These are phyloP conservation scores for Dipteronia dyeriana DNA, from an alignment of 345 rosid genomes.

Conservation along the genomic window DNA sequence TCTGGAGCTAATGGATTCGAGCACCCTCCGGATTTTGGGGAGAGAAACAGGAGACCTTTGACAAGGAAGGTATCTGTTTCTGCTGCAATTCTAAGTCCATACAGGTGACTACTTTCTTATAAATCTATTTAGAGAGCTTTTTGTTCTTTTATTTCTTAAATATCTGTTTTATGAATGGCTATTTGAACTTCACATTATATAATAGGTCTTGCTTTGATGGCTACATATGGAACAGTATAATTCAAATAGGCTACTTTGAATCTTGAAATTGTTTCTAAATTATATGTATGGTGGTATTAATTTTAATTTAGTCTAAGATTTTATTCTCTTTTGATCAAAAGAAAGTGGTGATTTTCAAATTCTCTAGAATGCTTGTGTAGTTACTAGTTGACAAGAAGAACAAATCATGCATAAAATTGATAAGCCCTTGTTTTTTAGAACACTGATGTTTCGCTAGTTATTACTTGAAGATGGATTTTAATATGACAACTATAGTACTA, in stretches of 20 bases:
- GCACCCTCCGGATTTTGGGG: constrained; percentile 67
- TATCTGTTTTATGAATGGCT: not conserved
- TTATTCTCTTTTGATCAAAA: not conserved
- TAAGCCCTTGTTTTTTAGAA: not conserved
- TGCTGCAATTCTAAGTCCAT: constrained; percentile 72
- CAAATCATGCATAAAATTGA: not conserved
- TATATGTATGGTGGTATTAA: not conserved
- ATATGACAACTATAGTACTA: not conserved
- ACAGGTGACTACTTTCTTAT: constrained; percentile 42
- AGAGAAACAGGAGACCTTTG: constrained; percentile 58
- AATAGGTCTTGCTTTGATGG: not conserved
- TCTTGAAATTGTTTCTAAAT: not conserved
- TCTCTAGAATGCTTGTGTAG: not conserved
- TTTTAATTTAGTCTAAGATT: not conserved
- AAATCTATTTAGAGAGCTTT: not conserved
- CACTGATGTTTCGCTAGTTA: not conserved
- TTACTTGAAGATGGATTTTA: not conserved
- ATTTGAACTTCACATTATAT: not conserved
- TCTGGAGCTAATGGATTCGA: constrained; percentile 65
- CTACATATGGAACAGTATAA: not conserved
- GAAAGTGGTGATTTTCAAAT: not conserved
- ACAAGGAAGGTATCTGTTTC: constrained; percentile 66
- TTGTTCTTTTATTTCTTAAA: not conserved
- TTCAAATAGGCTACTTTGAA: not conserved
- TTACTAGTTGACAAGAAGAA: not conserved